phyloP scores from a whole-genome alignment of 805 yeast genomes.

The Yamadazyma phyllophila region DNA sequence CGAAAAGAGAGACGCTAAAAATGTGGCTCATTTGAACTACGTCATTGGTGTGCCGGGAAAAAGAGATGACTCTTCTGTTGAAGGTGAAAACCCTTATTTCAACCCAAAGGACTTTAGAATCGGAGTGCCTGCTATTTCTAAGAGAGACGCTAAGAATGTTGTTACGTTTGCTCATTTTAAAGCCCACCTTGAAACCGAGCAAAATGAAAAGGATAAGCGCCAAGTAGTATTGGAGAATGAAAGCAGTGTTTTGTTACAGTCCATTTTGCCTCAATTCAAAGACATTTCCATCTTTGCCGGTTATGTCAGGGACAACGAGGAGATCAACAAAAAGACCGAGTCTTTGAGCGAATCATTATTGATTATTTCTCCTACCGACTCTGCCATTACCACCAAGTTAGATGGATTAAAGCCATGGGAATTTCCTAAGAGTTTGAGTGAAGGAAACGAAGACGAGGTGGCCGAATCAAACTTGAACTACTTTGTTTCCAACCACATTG shows the following conservation, averaged over 20 bases:
- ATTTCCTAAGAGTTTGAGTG: conserved; percentile 54
- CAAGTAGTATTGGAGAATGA: conserved; percentile 13
- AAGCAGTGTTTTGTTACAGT: conserved; percentile 24
- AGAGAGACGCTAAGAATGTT: conserved; percentile 13
- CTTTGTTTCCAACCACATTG: conserved; percentile 65
- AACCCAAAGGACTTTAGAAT: not conserved
- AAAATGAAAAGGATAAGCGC: conserved; percentile 6
- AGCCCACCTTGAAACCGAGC: conserved; percentile 3
- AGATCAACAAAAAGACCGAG: conserved; percentile 48
- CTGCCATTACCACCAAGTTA: conserved; percentile 45
- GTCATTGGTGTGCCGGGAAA: conserved; percentile 1
- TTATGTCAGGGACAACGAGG: conserved; percentile 63
- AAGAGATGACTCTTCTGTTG: conserved; percentile 4
- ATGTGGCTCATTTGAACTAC: conserved; percentile 10
- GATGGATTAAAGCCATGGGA: conserved; percentile 76
- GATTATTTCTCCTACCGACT: conserved; percentile 71
- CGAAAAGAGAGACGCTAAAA: conserved; percentile 18
- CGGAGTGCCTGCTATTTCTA: not conserved
- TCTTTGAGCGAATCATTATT: conserved; percentile 42
- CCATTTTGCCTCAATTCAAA: conserved; percentile 35
- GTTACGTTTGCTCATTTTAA: conserved; percentile 6
- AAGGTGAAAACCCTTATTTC: not conserved
- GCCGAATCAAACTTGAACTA: conserved; percentile 51
- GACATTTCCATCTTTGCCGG: conserved; percentile 61
- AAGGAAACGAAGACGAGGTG: conserved; percentile 47